These are phyloP conservation scores for Cutaneotrichosporon sp. DNA, from an alignment of 1,284 basidiomycete species.

Conservation along the genomic window DNA sequence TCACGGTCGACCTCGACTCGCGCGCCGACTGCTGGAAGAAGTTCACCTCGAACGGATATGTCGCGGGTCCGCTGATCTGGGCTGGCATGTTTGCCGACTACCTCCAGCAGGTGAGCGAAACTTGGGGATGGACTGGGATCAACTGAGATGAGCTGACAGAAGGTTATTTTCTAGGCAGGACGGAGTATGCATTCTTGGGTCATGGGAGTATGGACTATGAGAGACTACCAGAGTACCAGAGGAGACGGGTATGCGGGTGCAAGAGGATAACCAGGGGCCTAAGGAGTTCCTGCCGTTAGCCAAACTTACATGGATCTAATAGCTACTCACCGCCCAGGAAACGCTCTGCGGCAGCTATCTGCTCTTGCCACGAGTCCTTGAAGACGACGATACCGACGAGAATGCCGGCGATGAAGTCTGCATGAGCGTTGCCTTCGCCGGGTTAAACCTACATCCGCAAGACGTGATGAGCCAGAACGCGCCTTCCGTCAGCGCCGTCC, in stretches of 20 bases:
- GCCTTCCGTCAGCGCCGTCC: conserved; percentile 52
- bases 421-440: not conserved
- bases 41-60: conserved; percentile 81
- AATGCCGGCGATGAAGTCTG: conserved; percentile 71
- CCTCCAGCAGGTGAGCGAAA: conserved; percentile 22
- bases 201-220: too few species aligned
- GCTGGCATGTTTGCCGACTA: conserved; percentile 78
- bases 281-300: not conserved
- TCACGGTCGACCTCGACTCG: conserved; percentile 68
- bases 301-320: not conserved
- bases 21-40: conserved; percentile 86
- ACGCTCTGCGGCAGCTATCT: conserved; percentile 32
- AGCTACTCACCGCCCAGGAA: conserved; percentile 35
- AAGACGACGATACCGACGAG: conserved; percentile 79
- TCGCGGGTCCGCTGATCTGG: conserved; percentile 79
- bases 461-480: conserved; percentile 84
- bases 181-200: not conserved
- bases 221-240: too few species aligned
- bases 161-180: conserved; percentile 5
- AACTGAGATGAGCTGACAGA: not conserved
- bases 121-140: too few species aligned
- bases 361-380: conserved; percentile 56
- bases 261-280: too few species aligned
- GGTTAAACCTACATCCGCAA: conserved; percentile 53
- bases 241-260: too few species aligned